phyloP scores from a whole-genome alignment of 2,329 filamentous ascomycete species.

The Stemphylium beticola region DNA sequence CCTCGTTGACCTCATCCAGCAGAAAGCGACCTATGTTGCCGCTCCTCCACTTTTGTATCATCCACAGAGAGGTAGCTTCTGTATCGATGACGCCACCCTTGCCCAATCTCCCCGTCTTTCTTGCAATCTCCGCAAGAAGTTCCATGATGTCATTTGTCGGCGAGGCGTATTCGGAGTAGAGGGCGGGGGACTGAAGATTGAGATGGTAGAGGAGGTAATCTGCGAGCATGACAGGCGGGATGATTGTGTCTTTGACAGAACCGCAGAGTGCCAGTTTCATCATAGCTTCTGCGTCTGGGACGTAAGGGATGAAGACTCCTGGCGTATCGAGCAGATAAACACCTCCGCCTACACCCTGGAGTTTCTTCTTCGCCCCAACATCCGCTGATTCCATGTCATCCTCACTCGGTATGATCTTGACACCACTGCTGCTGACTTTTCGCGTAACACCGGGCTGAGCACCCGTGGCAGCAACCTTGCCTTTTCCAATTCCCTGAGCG shows the following conservation, averaged over 20 bases:
- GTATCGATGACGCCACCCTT: slow-evolving; percentile 74
- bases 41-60: slow-evolving; percentile 81
- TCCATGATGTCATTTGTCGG: slow-evolving; percentile 86
- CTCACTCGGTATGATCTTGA: slow-evolving; percentile 72
- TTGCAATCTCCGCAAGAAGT: slow-evolving; percentile 74
- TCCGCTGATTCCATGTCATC: slow-evolving; percentile 49
- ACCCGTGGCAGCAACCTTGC: slow-evolving; percentile 81
- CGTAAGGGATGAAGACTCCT: slow-evolving; percentile 93
- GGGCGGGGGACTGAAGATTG: slow-evolving; percentile 68
- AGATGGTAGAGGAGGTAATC: slow-evolving; percentile 90
- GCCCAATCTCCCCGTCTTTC: slow-evolving; percentile 74
- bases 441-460: slow-evolving; percentile 88
- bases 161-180: slow-evolving; percentile 71
- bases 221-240: slow-evolving; percentile 77
- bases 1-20: slow-evolving; percentile 75
- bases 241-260: slow-evolving; percentile 86
- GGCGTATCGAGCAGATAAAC: slow-evolving; percentile 92
- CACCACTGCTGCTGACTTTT: slow-evolving; percentile 74
- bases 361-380: slow-evolving; percentile 30
- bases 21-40: slow-evolving; percentile 78
- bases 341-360: slow-evolving; percentile 54
- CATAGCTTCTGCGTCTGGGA: slow-evolving; percentile 85
- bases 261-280: slow-evolving; percentile 92
- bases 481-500: slow-evolving; percentile 66
- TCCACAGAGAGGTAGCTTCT: slow-evolving; percentile 76